Evolutionary conservation across 106 monocot genomes (phyloP), one percentile per base, ranked within the genome.

Genomic region (Apostasia ramifera): DNA sequence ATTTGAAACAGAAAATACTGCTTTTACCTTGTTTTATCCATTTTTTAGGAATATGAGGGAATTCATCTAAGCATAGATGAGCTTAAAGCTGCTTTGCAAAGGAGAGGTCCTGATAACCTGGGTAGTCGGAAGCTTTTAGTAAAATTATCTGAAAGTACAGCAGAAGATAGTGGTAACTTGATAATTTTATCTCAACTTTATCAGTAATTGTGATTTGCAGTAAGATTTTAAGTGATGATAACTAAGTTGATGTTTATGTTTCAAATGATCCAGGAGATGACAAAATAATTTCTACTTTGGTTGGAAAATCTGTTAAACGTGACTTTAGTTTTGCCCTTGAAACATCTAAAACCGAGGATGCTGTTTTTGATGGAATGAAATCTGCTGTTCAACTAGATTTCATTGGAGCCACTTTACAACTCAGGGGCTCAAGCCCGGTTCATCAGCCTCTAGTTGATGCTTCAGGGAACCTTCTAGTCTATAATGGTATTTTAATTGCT

Each of bases 391-490:
- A 89, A 49, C 60, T 93, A 57, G 74, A 82, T 64, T 75, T 90
- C 63, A 59, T 95, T 74, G 95, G 95, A 47, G 86, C 95, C 7
- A 86, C 85, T 57, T 81, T 95, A 66, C 95, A 91, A 63, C 91
- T 91, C 43, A 81, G 95, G 74, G 95, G 95, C 15, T 13, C 49
- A 67, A 80, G 11, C 68, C 61, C 79, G 62, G 71, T 86, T 59
- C 62, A 49, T 61, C 95, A 95, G 74, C 95, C 95, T 8, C 58
- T 91, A 37, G 69, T 70, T 48, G 85, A 89, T 80, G 6, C 54
- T 52, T 84, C 66, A 52, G 88, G 86, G 74, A 95, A 89, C 76
- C 46, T 89, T 82, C 86, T 95, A 74, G 79, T 86, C 47, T 95
- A 82, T 57, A 95, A 95, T 79, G 95, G 95, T 95, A 84, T 26